Evolutionary conservation across 2,329 filamentous ascomycete species (phyloP), one percentile per base, ranked within the genome.

Genomic region (Rugonectria rugulosa): DNA sequence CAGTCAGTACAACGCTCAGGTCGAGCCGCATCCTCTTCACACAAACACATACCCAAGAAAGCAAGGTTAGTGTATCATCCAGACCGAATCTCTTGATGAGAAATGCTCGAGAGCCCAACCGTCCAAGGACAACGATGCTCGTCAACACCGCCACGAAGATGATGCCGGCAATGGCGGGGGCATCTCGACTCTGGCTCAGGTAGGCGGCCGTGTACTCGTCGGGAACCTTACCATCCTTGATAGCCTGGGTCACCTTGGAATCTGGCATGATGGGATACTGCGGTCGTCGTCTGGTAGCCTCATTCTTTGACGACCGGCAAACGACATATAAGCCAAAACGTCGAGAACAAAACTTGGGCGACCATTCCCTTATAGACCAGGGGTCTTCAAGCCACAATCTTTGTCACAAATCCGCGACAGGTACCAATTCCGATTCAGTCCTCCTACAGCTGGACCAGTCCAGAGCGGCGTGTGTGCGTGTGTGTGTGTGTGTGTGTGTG

Each of bases 81-180:
- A 73, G 36, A 1, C 76, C 76, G 29, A 77, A 70, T 3, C 70
- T 68, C 27, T 70, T 70, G 7, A 76, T 65, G 7, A 78, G 60
- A 11, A 74, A 70, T 6, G 67, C 57, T 36, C 77, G 67, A 2
- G 76, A 75, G 20, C 68, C 55, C 24, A 74, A 61, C 17, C 76
- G 68, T 7, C 68, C 62, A 2, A 70, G 53, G 1, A 78, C 73
- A 15, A 78, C 45, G 1, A 74, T 36, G 38, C 65, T 65, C 2
- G 74, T 71, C 32, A 78, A 17, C 12, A 64, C 64, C 2, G 71
- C 67, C 24, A 79, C 69, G 44, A 76, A 64, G 15, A 76, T 67
- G 27, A 77, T 77, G 2, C 73, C 76, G 5, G 68, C 67, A 57
- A 79, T 73, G 6, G 77, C 70, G 1, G 73, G 59, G 7, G 60